Percentiles rank a stretch among this genome's conserved stretches.
Evolutionary conservation across 768 basidiomycete genomes (phyloP).

Genomic region (Xanthoconium purpureum): DNA sequence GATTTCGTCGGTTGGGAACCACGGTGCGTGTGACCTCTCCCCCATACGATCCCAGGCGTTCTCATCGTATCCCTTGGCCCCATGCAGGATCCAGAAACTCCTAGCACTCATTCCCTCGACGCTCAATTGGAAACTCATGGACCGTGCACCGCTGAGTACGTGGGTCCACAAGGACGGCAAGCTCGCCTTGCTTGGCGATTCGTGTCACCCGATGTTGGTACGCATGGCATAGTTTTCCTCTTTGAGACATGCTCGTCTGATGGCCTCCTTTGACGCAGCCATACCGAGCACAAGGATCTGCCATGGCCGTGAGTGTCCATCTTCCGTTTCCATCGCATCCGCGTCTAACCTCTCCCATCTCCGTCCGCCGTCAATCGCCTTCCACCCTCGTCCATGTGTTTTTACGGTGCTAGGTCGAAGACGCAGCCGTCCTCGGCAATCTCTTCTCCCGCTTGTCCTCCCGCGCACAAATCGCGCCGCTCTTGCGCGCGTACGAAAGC

Average conservation of each 20-base stretch:
- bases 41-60: not conserved
- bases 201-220: conserved; percentile 55
- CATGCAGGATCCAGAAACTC: conserved; percentile 43
- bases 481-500: conserved; percentile 50
- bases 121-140: conserved; percentile 47
- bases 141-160: conserved; percentile 43
- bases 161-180: conserved; percentile 47
- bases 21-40: conserved; percentile 31
- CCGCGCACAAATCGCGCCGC: conserved; percentile 39
- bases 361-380: too few species aligned
- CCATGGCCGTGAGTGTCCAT: conserved; percentile 43
- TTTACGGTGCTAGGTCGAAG: conserved; percentile 29
- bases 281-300: conserved; percentile 48
- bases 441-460: conserved; percentile 48
- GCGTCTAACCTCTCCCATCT: not conserved
- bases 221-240: not conserved
- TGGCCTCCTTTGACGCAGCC: not conserved
- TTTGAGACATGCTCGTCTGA: not conserved
- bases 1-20: conserved; percentile 51
- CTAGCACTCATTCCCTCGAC: conserved; percentile 44
- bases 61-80: not conserved
- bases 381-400: too few species aligned
- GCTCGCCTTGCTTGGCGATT: conserved; percentile 50
- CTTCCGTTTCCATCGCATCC: not conserved
- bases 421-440: conserved; percentile 42